Conservation (phyloP, 306 rosid genomes). For the Quillaja saponaria region DNA sequence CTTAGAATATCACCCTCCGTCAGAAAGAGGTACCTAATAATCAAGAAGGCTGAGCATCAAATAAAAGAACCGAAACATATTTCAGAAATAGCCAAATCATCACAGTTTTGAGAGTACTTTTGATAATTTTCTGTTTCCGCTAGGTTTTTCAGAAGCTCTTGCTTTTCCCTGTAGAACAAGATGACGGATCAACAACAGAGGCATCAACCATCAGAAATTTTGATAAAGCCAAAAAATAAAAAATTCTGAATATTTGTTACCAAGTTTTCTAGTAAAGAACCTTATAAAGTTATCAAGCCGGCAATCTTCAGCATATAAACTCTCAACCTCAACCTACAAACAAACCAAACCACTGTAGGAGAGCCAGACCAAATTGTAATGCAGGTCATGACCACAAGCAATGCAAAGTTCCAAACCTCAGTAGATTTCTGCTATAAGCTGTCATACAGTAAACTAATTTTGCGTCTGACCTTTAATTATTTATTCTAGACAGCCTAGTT, state of each 20-base stretch:
- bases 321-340: conserved; percentile 75
- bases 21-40: conserved; percentile 57
- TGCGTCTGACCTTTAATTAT: too few relatives aligned
- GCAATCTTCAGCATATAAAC: conserved; percentile 54
- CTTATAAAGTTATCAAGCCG: conserved; percentile 66
- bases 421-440: conserved; percentile 6
- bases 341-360: conserved; percentile 27
- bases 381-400: conserved; percentile 14
- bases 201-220: conserved; percentile 19
- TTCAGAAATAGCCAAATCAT: conserved; percentile 9
- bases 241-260: too few relatives aligned
- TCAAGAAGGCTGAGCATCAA: conserved; percentile 33
- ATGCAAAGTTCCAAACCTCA: conserved; percentile 17
- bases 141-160: conserved; percentile 58
- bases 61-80: too few relatives aligned
- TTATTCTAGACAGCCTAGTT: too few relatives aligned
- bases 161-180: conserved; percentile 55
- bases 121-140: conserved; percentile 45
- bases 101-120: conserved; percentile 44
- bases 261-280: conserved; percentile 47
- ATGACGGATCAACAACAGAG: conserved; percentile 23
- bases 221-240: conserved; percentile 18
- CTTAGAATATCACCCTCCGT: conserved; percentile 62
- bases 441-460: background rate
- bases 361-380: conserved; percentile 23